Base-by-base conservation (phyloP, 371 early-diverging fungal species). In the Syncephalastrum contaminatum region DNA sequence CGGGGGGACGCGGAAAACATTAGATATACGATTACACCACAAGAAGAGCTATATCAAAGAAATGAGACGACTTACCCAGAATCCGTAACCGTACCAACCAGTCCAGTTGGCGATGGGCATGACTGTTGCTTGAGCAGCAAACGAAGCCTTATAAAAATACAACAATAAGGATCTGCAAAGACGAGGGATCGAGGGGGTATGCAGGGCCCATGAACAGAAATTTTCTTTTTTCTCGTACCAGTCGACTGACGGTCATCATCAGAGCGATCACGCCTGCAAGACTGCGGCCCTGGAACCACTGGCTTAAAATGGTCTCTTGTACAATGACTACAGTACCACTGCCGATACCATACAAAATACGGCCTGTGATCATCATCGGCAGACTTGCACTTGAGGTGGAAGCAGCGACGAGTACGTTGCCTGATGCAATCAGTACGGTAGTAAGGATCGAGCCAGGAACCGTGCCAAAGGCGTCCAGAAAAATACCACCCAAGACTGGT, bases 241-340 rank as follows among this genome's bases (percentile, higher is more conserved):
- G 56, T 30, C 88, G 78, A 48, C 88, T 79, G 13, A 80, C 75
- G 13, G 88, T 80, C 15, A 88, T 70, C 66, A 86, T 85, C 14
- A 88, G 55, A 15, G 84, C 88, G 18, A 88, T 74, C 12, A 78
- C 81, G 21, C 77, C 73, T 6, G 88, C 77, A 30, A 88, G 62
- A 2, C 84, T 76, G 42, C 76, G 77, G 40, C 88, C 87, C 20
- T 69, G 72, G 63, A 88, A 88, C 88, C 88, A 88, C 63, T 87
- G 85, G 22, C 85, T 84, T 2, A 88, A 55, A n/a, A 88, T 86
- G 4, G 88, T 83, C 54, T 84, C 83, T 64, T 88, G 88, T 19
- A 86, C 83, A n/a, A 82, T 87, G 0, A 83, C 78, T 25, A 88
- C 80, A 3, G 87, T 72, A 7, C 88, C 88, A 42, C 83, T 81